Base-by-base conservation (phyloP, 257 asterid species). In the Orobanche coerulescens region DNA sequence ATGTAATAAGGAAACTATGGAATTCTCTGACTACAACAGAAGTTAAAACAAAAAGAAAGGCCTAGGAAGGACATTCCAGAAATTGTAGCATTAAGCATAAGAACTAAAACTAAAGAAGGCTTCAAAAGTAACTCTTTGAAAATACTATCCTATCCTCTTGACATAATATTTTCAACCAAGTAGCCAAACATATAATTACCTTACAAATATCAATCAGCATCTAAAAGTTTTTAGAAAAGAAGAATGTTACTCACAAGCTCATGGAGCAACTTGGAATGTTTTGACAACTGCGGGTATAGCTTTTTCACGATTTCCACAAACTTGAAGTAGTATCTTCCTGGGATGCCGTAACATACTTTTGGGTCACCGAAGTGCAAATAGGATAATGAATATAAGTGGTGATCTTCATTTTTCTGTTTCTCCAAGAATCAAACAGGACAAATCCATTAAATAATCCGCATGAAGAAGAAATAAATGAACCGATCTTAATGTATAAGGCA, bases 291-390 rank as follows among this genome's bases (percentile, higher is more conserved):
- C 0, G 87, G 91, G 52, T 78, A 70, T 62, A 73, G 78, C 72
- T 79, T 89, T 66, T 67, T 84, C 59, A 75, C 77, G 49, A 83
- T 66, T 77, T 75, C 87, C 68, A 76, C 75, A 76, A 84, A 80
- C 77, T 76, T 82, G 82, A 76, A 69, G 74, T 71, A 61, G 63
- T 80, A 80, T 61, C 72, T 58, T 66, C 87, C 87, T 13, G 98
- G 98, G 73, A 92, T 52, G 54, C 82, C 80, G 71, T 88, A 86
- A 87, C 85, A 86, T 44, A 86, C 71, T 76, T 68, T 80, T 1
- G 95, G 75, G 63, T 82, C 79, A 28, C 95, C 95, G 70, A 73
- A 58, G 76, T 88, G 97, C 77, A 81, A 31, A 78, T 84, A 88
- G 58, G 77, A 76, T 52, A 92, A 71, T 7, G 88, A 86, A 71